Conservation (phyloP, 108 stramenopile genomes). For the Schizochytrium sp. region DNA sequence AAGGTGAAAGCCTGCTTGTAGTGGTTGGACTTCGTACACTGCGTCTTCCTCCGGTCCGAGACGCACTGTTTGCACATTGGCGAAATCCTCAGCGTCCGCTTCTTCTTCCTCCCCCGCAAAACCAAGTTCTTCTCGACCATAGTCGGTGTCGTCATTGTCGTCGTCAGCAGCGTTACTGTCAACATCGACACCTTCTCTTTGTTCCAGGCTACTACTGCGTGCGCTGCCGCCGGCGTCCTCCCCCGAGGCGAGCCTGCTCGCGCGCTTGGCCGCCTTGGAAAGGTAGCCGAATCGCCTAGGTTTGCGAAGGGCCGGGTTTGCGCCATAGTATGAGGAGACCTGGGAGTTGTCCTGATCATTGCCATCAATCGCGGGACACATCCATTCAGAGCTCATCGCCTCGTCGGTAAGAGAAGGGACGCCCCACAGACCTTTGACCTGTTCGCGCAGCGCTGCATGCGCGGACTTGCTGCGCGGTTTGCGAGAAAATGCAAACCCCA, state of each 20-base stretch:
- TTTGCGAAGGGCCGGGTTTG: neutral
- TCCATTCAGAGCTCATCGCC: neutral
- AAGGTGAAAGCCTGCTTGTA: neutral
- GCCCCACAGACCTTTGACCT: neutral
- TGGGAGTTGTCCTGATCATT: neutral
- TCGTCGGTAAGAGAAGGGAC: neutral
- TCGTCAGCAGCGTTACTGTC: too few species aligned
- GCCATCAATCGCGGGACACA: neutral
- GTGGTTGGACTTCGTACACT: neutral
- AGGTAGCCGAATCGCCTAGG: neutral
- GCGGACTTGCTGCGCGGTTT: neutral
- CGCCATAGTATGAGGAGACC: neutral
- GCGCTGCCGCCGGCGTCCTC: too few species aligned
- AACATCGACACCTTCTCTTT: too few species aligned
- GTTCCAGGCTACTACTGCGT: too few species aligned
- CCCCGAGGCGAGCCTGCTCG: too few species aligned
- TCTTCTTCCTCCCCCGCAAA: neutral
- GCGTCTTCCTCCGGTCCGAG: neutral
- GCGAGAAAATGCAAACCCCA: neutral
- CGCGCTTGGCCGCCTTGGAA: neutral
- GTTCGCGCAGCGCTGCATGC: neutral
- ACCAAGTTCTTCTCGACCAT: too few species aligned
- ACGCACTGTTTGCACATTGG: neutral
- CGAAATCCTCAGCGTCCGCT: neutral
- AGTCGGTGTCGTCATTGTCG: too few species aligned